Base-by-base conservation (phyloP, 208 protist species). In the Naegleria gruberi region DNA sequence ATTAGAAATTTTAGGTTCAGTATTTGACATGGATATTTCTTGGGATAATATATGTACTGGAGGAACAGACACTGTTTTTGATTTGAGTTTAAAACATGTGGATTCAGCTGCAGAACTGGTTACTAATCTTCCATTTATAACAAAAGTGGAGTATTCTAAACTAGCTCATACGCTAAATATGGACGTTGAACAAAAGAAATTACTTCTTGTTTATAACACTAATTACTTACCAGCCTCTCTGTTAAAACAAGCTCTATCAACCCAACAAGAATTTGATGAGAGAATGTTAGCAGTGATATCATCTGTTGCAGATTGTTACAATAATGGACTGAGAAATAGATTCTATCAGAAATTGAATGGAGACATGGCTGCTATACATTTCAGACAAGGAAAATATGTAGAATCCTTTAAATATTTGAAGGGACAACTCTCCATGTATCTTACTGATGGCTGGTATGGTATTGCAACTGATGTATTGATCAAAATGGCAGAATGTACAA, bases 201-300 rank as follows among this genome's bases (percentile, higher is more conserved):
- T 77, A 37, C 10, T 77, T 37, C 17, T 37, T 37, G 6, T 5
- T 8, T 77, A 37, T n/a, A 77, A 37, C 10, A 37, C 30, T 8
- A 77, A 30, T 8, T 77, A 37, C 34, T 30, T 37, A 8, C 30
- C 65, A 12, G 30, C 30, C 30, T 37, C n/a, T 7, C 26, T 37
- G 10, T 87, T 87, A 41, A 46, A 87, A 55, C 15, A 46, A 12
- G 5, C 17, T 0, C 5, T 87, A 7, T 6, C 6, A 41, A 23
- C 19, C 37, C 83, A 87, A 87, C 6, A n/a, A 55, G 43, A 55
- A n/a, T 87, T 87, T 55, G 83, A 55, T 55, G 42, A 87, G 19
- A 44, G 34, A 55, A 57, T 42, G 51, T 55, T 87, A 34, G 83
- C 51, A 17, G 6, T 87, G 26, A 44, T 43, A 40, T 41, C 43